phyloP scores from a whole-genome alignment of 2,329 filamentous ascomycete species.

The Colletotrichum plurivorum region DNA sequence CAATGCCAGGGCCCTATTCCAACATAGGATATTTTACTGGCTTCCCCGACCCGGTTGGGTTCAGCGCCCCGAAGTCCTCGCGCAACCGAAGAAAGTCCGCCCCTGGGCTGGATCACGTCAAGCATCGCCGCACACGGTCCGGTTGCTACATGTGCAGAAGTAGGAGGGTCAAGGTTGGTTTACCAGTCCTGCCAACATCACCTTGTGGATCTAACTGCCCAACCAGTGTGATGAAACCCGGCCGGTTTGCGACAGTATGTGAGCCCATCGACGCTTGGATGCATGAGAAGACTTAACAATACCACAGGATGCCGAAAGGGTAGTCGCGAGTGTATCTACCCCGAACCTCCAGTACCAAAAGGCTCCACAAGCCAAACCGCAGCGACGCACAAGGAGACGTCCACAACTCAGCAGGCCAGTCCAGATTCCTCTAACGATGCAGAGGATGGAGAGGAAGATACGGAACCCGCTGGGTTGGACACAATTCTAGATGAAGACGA shows the following conservation, averaged over 20 bases:
- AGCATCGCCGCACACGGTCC: constrained; percentile 92
- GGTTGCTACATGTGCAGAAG: constrained; percentile 94
- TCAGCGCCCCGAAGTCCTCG: constrained; percentile 62
- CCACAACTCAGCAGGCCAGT: constrained; percentile 58
- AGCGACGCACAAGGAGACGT: constrained; percentile 56
- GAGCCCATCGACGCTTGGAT: constrained; percentile 30
- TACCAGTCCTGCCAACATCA: not conserved
- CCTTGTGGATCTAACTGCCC: constrained; percentile 36
- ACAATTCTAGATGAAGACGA: constrained; percentile 71
- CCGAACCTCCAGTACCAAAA: constrained; percentile 73
- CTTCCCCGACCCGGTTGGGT: constrained; percentile 64
- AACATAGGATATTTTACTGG: constrained; percentile 64
- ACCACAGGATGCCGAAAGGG: constrained; percentile 88
- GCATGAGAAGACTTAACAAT: constrained; percentile 45
- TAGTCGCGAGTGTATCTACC: constrained; percentile 90
- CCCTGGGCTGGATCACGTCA: constrained; percentile 78
- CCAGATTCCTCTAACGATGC: constrained; percentile 69
- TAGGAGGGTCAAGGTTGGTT: constrained; percentile 82
- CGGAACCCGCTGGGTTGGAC: constrained; percentile 57
- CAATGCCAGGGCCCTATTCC: constrained; percentile 60
- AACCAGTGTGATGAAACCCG: constrained; percentile 88
- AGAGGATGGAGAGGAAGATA: constrained; percentile 61
- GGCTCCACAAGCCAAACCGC: constrained; percentile 49
- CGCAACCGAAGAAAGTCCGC: constrained; percentile 67
- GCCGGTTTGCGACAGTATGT: constrained; percentile 85